phyloP scores from a whole-genome alignment of 441 rosid genomes.

The Capsella rubella region DNA sequence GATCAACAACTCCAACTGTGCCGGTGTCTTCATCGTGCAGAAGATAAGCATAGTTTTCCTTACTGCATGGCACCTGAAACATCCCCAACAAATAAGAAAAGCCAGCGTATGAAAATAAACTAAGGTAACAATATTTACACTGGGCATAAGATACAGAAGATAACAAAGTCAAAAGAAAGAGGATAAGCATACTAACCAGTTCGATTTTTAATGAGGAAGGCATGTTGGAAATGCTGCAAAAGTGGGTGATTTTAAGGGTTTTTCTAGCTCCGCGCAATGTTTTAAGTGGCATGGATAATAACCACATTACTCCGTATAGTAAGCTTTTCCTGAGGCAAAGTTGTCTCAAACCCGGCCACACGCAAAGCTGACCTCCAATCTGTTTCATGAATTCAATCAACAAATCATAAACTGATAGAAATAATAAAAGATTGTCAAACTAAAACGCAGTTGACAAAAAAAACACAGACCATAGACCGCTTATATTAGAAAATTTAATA shows the following conservation, averaged over 20 bases:
- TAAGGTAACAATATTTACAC: neutral
- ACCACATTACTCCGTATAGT: slow-evolving; percentile 75
- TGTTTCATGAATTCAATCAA: slow-evolving; percentile 28
- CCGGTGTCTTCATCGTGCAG: slow-evolving; percentile 93
- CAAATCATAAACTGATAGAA: slow-evolving; percentile 16
- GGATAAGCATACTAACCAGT: slow-evolving; percentile 57
- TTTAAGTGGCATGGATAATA: slow-evolving; percentile 79
- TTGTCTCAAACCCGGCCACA: slow-evolving; percentile 84
- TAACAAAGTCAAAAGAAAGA: neutral
- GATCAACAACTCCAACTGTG: slow-evolving; percentile 99
- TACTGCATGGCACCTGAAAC: slow-evolving; percentile 84
- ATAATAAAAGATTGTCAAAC: neutral
- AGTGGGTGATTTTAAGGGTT: slow-evolving; percentile 81
- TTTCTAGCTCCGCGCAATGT: slow-evolving; percentile 92
- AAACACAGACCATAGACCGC: neutral
- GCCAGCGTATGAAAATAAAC: neutral
- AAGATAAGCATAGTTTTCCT: slow-evolving; percentile 92
- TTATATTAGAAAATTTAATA: neutral
- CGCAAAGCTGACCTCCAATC: slow-evolving; percentile 68
- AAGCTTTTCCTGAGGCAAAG: slow-evolving; percentile 85
- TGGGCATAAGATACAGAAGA: neutral
- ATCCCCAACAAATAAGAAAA: slow-evolving; percentile 26
- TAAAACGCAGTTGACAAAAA: slow-evolving; percentile 2
- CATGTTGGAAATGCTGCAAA: slow-evolving; percentile 80
- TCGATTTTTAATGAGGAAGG: slow-evolving; percentile 90